Evolutionary conservation across 768 basidiomycete genomes (phyloP).

Genomic region (Pulveroboletus frians): DNA sequence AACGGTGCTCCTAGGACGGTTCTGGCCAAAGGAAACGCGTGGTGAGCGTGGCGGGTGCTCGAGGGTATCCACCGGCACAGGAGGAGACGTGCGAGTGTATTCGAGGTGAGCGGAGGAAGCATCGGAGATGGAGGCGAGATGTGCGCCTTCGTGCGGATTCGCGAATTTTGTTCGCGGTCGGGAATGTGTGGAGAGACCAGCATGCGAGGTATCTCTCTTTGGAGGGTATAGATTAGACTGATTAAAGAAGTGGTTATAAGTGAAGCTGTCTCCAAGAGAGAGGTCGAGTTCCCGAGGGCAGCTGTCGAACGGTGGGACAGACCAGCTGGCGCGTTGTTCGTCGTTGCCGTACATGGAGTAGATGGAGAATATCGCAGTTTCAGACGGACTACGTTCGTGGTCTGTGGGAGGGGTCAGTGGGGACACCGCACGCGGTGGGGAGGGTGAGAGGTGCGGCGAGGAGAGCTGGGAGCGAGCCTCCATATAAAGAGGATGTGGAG

Average conservation of each 20-base stretch:
- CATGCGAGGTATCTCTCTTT: slow-evolving; percentile 25
- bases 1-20: slow-evolving; percentile 19
- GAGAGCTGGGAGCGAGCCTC: slow-evolving; percentile 31
- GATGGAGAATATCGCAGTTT: slow-evolving; percentile 75
- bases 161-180: slow-evolving; percentile 16
- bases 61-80: slow-evolving; percentile 12
- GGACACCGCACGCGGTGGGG: slow-evolving; percentile 28
- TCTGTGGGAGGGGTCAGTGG: slow-evolving; percentile 26
- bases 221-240: slow-evolving; percentile 13
- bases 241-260: slow-evolving; percentile 33
- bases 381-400: slow-evolving; percentile 55
- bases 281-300: slow-evolving; percentile 36
- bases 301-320: slow-evolving; percentile 35
- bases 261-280: slow-evolving; percentile 30
- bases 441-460: slow-evolving; percentile 20
- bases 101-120: slow-evolving; percentile 23
- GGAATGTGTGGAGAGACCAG: slow-evolving; percentile 27
- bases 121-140: slow-evolving; percentile 24
- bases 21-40: slow-evolving; percentile 19
- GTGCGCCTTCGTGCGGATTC: slow-evolving; percentile 20
- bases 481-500: slow-evolving; percentile 28
- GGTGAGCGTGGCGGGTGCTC: slow-evolving; percentile 24
- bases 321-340: slow-evolving; percentile 43
- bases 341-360: slow-evolving; percentile 84
- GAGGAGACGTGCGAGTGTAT: slow-evolving; percentile 15